Conservation (phyloP, 352 stramenopile species). For the Aphanomyces stellatus region DNA sequence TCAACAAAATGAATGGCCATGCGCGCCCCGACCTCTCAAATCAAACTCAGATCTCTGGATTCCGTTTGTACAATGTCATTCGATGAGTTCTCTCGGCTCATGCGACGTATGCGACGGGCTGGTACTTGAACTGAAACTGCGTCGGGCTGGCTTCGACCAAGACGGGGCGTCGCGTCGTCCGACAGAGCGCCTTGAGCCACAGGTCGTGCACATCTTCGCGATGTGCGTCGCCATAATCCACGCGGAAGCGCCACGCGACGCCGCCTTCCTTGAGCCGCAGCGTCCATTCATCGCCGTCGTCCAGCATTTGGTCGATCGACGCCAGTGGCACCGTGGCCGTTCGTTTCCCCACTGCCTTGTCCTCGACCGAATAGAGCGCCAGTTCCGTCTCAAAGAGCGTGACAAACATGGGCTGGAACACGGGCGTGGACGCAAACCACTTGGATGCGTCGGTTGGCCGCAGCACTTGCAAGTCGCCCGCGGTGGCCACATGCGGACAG, state of each 20-base stretch:
- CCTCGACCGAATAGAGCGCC: background rate
- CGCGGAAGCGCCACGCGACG: conserved; percentile 7
- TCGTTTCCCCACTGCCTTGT: background rate
- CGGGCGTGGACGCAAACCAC: background rate
- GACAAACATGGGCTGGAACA: background rate
- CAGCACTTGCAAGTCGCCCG: background rate
- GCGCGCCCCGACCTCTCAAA: too few relatives aligned
- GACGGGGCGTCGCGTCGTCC: conserved; percentile 1
- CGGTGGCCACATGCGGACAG: background rate
- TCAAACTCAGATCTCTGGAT: too few relatives aligned
- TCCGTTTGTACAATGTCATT: too few relatives aligned
- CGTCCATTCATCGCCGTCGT: conserved; percentile 6
- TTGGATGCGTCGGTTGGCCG: background rate
- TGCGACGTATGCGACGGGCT: background rate
- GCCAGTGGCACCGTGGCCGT: background rate
- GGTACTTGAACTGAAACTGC: conserved; percentile 13
- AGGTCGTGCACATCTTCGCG: background rate
- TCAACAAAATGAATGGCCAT: too few relatives aligned
- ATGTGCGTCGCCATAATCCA: background rate
- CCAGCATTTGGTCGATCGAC: background rate
- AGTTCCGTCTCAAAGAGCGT: background rate
- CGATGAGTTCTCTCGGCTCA: too few relatives aligned
- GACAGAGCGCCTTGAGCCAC: conserved; percentile 14
- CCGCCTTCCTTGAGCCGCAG: background rate
- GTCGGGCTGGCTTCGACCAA: background rate